Base-by-base conservation (phyloP, 176 grass and related monocot genomes). In the Triticum urartu region DNA sequence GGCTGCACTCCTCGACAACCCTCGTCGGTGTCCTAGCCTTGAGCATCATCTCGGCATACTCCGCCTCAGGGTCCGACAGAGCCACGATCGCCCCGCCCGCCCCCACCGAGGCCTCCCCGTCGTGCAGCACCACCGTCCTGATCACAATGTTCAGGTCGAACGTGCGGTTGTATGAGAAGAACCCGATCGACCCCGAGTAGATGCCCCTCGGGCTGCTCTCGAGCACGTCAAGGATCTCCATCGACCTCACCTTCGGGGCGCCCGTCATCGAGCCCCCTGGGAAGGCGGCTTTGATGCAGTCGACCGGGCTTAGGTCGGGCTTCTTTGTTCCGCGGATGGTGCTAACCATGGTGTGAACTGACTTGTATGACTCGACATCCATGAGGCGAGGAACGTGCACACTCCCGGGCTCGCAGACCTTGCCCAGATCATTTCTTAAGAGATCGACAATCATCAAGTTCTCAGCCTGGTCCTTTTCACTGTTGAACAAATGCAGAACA, bases 391-490 rank as follows among this genome's bases (percentile, higher is more conserved):
- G 90, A 36, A 99, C 94, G 35, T 88, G 90, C 58, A 96, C 97
- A 0, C 86, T 96, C 21, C 97, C 92, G 73, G 97, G 92, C 79
- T 88, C 83, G 6, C 94, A 99, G 35, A 96, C 92, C 48, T 90
- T 90, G 9, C 97, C 94, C 30, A 96, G 84, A 56, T 99, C 97
- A 20, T 99, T 99, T 87, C 97, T 91, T 78, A 98, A 58, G 59
- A 98, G 94, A 60, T 98, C 97, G 22, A 98, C 97, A 79, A 98
- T 98, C 97, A 98, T 98, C 74, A 98, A 84, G 62, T 96, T 98
- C 79, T 99, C 97, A 63, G 97, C 92, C 85, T 96, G 97, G 52
- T 99, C 97, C 64, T 99, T 99, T 90, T 96, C 97, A 85, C 97
- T 96, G 79, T 48, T 66, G 68, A 82, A 84, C 4, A 89, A 62